Evolutionary conservation across 164 flowering plant species (phyloP).

Genomic region (Aristolochia contorta): DNA sequence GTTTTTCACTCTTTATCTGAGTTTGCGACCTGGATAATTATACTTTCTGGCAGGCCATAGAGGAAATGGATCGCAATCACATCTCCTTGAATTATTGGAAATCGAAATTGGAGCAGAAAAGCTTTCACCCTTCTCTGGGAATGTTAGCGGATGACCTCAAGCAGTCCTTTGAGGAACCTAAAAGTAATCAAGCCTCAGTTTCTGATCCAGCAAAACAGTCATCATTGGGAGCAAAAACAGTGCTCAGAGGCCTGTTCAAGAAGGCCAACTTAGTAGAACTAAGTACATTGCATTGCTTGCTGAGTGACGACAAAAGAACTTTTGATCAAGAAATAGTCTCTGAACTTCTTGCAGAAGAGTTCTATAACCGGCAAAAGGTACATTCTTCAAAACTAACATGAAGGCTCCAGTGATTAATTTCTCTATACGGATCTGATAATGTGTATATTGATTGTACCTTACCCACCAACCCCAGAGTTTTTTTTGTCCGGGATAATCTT

Average conservation of each 20-base stretch:
- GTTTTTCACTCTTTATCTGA: background rate
- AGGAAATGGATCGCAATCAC: conserved; percentile 50
- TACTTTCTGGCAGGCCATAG: conserved; percentile 21
- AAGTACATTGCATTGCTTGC: conserved; percentile 21
- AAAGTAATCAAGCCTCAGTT: background rate
- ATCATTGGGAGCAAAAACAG: conserved; percentile 18
- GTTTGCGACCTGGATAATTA: background rate
- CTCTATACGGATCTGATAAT: background rate
- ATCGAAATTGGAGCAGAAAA: conserved; percentile 38
- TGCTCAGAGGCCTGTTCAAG: conserved; percentile 44
- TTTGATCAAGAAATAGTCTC: background rate
- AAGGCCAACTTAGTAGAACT: conserved; percentile 67
- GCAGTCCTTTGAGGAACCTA: conserved; percentile 8
- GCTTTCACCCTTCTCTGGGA: conserved; percentile 9
- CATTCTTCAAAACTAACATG: background rate
- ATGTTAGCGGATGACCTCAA: conserved; percentile 2
- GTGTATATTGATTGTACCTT: too few species aligned
- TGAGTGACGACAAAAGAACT: background rate
- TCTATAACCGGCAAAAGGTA: background rate
- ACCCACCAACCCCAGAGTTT: too few species aligned
- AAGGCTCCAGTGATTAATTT: background rate
- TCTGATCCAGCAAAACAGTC: conserved; percentile 4
- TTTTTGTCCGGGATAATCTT: too few species aligned
- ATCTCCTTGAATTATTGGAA: conserved; percentile 70
- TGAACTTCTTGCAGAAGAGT: conserved; percentile 1